These are phyloP conservation scores for Alternaria infectoria DNA, from an alignment of 2,329 filamentous ascomycete genomes.

Conservation along the genomic window DNA sequence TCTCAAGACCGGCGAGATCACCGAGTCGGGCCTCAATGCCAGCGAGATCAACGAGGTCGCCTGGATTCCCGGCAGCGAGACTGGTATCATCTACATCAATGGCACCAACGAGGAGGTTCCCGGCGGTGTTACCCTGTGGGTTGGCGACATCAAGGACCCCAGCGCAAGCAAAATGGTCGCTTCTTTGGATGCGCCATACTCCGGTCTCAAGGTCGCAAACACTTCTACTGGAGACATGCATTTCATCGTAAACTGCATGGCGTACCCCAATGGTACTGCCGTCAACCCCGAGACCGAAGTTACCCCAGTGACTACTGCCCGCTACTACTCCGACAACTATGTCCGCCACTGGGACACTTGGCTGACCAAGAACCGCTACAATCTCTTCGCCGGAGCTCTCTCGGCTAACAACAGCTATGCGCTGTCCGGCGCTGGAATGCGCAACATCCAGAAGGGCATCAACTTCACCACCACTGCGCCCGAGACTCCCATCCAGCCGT, in stretches of 20 bases:
- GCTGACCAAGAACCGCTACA: constrained; percentile 70
- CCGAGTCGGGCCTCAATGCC: constrained; percentile 37
- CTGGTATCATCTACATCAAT: constrained; percentile 68
- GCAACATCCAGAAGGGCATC: constrained; percentile 68
- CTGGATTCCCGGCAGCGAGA: constrained; percentile 44
- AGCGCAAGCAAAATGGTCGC: constrained; percentile 41
- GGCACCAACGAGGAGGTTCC: constrained; percentile 65
- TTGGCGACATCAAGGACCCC: constrained; percentile 40
- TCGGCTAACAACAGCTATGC: constrained; percentile 35
- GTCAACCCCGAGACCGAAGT: constrained; percentile 68
- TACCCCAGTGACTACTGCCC: constrained; percentile 67
- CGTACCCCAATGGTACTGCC: constrained; percentile 72
- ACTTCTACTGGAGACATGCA: constrained; percentile 49
- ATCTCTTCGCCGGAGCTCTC: constrained; percentile 75
- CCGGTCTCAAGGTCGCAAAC: constrained; percentile 57
- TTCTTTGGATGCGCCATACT: constrained; percentile 55
- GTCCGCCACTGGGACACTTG: constrained; percentile 84
- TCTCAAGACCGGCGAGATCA: constrained; percentile 42
- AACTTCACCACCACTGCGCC: constrained; percentile 59
- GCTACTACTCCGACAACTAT: constrained; percentile 76
- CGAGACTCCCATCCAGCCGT: constrained; percentile 75
- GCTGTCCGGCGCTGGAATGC: constrained; percentile 44
- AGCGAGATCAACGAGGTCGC: constrained; percentile 43
- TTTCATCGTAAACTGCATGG: constrained; percentile 63
- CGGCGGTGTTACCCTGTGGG: constrained; percentile 46